These are phyloP conservation scores for Silene vulgaris DNA, from an alignment of 179 eudicot species.

Conservation along the genomic window DNA sequence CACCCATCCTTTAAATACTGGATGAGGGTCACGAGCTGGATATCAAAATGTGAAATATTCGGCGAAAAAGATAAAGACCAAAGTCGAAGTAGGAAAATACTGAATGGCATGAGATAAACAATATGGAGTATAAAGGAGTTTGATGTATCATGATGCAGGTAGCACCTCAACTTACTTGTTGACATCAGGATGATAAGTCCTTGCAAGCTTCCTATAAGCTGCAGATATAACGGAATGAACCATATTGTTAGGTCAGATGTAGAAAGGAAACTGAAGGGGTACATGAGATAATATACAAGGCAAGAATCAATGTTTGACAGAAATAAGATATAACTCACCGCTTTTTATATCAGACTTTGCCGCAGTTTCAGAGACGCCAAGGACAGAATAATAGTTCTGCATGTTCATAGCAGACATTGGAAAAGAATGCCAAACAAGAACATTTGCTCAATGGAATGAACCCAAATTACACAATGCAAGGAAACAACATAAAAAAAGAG, in stretches of 20 bases:
- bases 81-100: not conserved
- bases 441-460: not conserved
- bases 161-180: slow-evolving; percentile 61
- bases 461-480: not conserved
- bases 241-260: slow-evolving; percentile 1
- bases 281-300: not conserved
- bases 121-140: not conserved
- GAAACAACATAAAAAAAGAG: not conserved
- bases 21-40: too few relatives aligned
- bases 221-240: slow-evolving; percentile 29
- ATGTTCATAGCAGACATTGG: slow-evolving; percentile 8
- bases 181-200: slow-evolving; percentile 92
- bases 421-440: slow-evolving; percentile 3
- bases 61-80: not conserved
- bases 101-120: not conserved
- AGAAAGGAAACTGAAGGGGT: not conserved
- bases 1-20: too few relatives aligned
- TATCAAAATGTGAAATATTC: not conserved
- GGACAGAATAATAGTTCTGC: slow-evolving; percentile 79
- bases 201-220: slow-evolving; percentile 97
- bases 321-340: slow-evolving; percentile 38
- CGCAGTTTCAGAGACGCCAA: slow-evolving; percentile 65
- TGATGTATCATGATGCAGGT: not conserved
- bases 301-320: not conserved
- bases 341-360: slow-evolving; percentile 76